Evolutionary conservation across 768 basidiomycete species (phyloP), one percentile per base, ranked within the genome.

Genomic region (Lactarius tabidus): DNA sequence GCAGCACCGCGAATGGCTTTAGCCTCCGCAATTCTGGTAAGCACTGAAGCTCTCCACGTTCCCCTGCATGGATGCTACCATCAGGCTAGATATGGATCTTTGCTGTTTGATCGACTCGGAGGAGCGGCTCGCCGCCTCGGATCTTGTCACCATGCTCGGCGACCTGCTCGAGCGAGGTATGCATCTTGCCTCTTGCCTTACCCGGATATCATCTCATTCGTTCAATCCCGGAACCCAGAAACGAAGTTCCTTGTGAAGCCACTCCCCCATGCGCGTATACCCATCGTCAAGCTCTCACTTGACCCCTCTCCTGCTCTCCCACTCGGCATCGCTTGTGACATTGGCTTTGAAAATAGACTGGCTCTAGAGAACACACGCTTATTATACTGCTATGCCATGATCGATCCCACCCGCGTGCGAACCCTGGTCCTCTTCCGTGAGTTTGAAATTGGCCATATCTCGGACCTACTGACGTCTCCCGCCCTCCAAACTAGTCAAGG

Each of bases 191-290:
- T n/a, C 38, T 60, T 52, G 43, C 23, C n/a, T 35, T 38, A 59
- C 35, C 68, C 9, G 23, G 23, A 23, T 57, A 7, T 41, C 35
- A 58, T 58, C 53, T 58, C 56, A 41, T 57, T 2, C 20, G 52
- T 60, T 63, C 45, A 65, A 67, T 68, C 66, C 72, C 58, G 52
- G 35, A 39, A 48, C 14, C 33, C 75, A 95, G 94, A 97, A 79
- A 95, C 94, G 41, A 95, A 95, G 75, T 95, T 96, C 74, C 87
- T 90, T 73, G 95, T 98, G 79, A 98, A 98, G 76, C 89, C 94
- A 14, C 81, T 99, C 28, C 95, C 96, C 12, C 91, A 95, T 77
- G 96, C 96, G 14, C 90, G 96, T 71, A 98, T 98, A 81, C 96
- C 96, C 38, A 99, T 99, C 74, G 93, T 99, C 73, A 99, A 99